Evolutionary conservation across 257 asterid genomes (phyloP), one percentile per base, ranked within the genome.

Genomic region (Plantago elongata): DNA sequence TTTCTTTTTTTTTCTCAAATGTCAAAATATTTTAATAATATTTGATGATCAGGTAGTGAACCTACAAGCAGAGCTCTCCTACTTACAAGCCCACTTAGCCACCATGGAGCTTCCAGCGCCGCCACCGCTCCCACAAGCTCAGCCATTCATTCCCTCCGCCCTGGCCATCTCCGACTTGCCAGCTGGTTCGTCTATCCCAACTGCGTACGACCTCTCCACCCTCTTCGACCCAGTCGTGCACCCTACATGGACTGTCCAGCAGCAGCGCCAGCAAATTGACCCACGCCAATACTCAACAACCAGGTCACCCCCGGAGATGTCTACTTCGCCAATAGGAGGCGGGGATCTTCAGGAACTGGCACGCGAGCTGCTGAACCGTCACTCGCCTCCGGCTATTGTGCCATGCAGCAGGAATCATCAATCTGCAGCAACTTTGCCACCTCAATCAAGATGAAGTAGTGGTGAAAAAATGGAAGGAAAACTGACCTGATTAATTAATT

Each of bases 291-390:
- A 66, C 9, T 45, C 79, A 10, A 60, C 16, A 68, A 11, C 42
- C 52, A 67, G 73, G 47, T 38, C 40, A 34, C 40, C 40, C 5
- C 40, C 60, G 13, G 80, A 72, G 61, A 51, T 76, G n/a, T 3
- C 58, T 64, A 0, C 27, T 22, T 22, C 27, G 27, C 27, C 27
- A 22, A 22, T 58, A 0, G 77, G 62, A 34, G 70, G 76, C 60
- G 86, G 83, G 6, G 98, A 91, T 67, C 95, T 91, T 55, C 96
- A 91, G 46, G 95, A 87, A 61, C 72, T 90, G 75, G 97, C 93
- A 2, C 81, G 85, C 17, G 93, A 86, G 71, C 89, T 89, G 54
- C 75, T 86, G 45, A 83, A 75, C 67, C 74, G 94, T 54, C 94
- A 73, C 44, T 85, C 82, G 8, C 62, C 84, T 1, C 74, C 83